Evolutionary conservation across 306 rosid species (phyloP).

Genomic region (Sindora glabra): DNA sequence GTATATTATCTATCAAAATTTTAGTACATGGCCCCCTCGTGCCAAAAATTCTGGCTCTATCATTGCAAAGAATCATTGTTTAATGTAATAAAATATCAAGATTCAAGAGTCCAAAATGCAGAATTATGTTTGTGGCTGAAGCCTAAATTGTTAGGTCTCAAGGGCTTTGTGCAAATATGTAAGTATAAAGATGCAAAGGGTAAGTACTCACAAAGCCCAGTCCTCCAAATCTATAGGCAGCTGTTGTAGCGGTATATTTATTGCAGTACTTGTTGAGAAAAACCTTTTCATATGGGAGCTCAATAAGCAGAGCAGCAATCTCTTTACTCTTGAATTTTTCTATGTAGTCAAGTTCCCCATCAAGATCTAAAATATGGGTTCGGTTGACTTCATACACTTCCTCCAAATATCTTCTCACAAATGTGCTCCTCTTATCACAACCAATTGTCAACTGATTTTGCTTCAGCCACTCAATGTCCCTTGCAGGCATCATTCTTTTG

Average conservation of each 20-base stretch:
- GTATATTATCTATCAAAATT: too few species aligned
- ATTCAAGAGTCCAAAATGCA: not conserved
- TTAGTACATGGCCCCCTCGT: too few species aligned
- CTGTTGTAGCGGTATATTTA: conserved; percentile 21
- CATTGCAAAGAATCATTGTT: too few species aligned
- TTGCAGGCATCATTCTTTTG: conserved; percentile 11
- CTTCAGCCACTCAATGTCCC: conserved; percentile 40
- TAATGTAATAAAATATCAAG: too few species aligned
- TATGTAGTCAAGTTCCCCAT: conserved; percentile 10
- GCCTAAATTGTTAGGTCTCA: too few species aligned
- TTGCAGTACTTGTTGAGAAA: conserved; percentile 41
- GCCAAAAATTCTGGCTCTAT: too few species aligned
- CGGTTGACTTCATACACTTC: not conserved
- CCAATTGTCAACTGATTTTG: conserved; percentile 36
- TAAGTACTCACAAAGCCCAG: conserved; percentile 55
- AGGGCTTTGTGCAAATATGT: too few species aligned
- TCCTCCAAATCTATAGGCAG: conserved; percentile 45
- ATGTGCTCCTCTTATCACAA: conserved; percentile 21
- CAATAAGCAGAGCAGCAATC: conserved; percentile 44
- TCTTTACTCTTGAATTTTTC: conserved; percentile 16
- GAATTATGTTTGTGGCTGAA: too few species aligned
- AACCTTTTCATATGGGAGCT: conserved; percentile 46
- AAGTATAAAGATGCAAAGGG: too few species aligned
- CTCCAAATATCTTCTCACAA: conserved; percentile 19
- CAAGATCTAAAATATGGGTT: conserved; percentile 1